Conservation (phyloP, 2,329 filamentous ascomycete genomes). For the Xylaria sp. region DNA sequence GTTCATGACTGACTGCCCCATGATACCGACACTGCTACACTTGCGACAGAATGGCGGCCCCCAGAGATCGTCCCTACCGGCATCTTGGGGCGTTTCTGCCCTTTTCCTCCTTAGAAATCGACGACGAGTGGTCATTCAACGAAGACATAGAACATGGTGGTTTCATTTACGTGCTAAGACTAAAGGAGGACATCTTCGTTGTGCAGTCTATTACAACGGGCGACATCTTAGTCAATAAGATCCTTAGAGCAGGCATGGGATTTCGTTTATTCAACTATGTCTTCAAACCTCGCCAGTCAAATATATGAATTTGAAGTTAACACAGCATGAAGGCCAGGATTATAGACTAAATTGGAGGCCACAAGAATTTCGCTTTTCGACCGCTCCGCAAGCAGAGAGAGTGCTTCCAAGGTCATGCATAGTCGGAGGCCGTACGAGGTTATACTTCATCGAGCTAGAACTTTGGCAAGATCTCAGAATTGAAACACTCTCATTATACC, state of each 20-base stretch:
- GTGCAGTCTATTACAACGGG: neutral
- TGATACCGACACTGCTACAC: neutral
- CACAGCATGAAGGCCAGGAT: neutral
- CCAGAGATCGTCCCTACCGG: neutral
- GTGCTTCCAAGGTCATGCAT: neutral
- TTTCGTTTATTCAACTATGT: neutral
- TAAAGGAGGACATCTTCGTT: neutral
- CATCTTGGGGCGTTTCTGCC: constrained; percentile 5
- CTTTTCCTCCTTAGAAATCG: neutral
- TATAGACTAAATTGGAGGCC: neutral
- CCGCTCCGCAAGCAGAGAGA: neutral
- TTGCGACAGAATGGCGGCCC: constrained; percentile 1
- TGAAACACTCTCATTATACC: neutral
- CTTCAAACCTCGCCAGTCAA: neutral
- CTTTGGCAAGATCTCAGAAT: neutral
- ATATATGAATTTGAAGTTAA: neutral
- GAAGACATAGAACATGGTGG: neutral
- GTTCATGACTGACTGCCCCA: neutral
- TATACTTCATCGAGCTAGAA: constrained; percentile 3
- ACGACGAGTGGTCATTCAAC: neutral
- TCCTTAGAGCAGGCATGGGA: neutral
- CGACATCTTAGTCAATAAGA: neutral
- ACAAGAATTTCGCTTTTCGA: constrained; percentile 5
- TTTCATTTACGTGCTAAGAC: neutral
- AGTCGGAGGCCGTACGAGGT: neutral